Evolutionary conservation across 1,284 basidiomycete genomes (phyloP).

Genomic region (Exobasidium cylindrosporum): DNA sequence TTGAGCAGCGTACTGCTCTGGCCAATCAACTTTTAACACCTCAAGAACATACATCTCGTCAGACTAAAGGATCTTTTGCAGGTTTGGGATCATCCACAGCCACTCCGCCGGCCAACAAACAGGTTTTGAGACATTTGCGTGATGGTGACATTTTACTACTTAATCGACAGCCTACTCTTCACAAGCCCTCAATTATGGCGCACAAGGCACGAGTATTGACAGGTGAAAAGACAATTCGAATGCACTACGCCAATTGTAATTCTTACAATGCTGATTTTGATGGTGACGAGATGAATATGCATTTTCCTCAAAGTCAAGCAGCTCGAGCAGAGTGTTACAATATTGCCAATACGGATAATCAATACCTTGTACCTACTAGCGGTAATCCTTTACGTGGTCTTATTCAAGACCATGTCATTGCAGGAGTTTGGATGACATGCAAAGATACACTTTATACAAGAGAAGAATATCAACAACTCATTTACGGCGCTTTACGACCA

Average conservation of each 20-base stretch:
- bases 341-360: conserved; percentile 97
- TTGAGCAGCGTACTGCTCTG: conserved; percentile 85
- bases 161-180: conserved; percentile 96
- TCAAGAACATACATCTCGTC: conserved; percentile 64
- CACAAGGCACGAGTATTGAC: conserved; percentile 87
- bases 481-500: conserved; percentile 90
- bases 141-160: conserved; percentile 95
- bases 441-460: conserved; percentile 92
- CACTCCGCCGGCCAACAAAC: conserved; percentile 74
- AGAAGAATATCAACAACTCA: conserved; percentile 92
- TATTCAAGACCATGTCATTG: conserved; percentile 98
- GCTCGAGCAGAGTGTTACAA: conserved; percentile 74
- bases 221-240: conserved; percentile 97
- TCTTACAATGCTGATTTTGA: conserved; percentile 99
- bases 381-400: conserved; percentile 95
- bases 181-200: conserved; percentile 99
- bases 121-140: conserved; percentile 89
- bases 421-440: conserved; percentile 98
- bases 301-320: conserved; percentile 93
- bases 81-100: conserved; percentile 48
- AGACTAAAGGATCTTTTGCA: conserved; percentile 49
- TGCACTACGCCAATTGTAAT: conserved; percentile 99
- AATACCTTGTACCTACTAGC: conserved; percentile 96
- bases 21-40: conserved; percentile 96
- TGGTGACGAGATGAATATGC: conserved; percentile 99